These are phyloP conservation scores for Trichosanthes truncata DNA, from an alignment of 306 rosid genomes.

Conservation along the genomic window DNA sequence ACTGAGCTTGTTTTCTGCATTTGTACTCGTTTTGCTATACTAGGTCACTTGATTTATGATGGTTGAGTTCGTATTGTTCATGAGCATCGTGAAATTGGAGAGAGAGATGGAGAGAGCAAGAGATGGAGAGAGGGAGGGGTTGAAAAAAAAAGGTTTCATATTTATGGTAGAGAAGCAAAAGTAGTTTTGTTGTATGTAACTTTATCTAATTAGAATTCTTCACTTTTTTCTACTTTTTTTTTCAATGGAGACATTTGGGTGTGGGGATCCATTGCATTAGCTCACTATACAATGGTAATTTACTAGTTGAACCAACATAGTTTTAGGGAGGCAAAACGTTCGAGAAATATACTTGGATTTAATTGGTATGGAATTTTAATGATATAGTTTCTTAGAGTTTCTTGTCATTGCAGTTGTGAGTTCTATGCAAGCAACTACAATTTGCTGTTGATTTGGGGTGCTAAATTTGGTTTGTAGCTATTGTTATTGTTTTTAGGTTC, in stretches of 20 bases:
- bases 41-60: neutral
- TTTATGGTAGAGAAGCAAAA: neutral
- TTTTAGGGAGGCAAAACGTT: neutral
- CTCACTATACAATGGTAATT: neutral
- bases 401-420: constrained; percentile 45
- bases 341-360: neutral
- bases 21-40: neutral
- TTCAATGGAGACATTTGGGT: neutral
- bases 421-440: constrained; percentile 29
- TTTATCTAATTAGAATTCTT: neutral
- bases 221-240: neutral
- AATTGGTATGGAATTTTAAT: constrained; percentile 10
- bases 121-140: neutral
- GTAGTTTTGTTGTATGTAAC: neutral
- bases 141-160: neutral
- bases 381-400: constrained; percentile 5
- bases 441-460: too few relatives aligned
- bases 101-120: neutral
- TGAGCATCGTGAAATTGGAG: neutral
- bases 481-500: too few relatives aligned
- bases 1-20: neutral
- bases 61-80: neutral
- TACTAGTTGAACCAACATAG: neutral
- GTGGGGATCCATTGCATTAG: neutral
- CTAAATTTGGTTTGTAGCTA: too few relatives aligned